A percentile compares a stretch with the other conserved stretches of the same genome.
Evolutionary conservation across 495 filamentous ascomycete genomes (phyloP).

Genomic region (Astrocystis sublimbata): DNA sequence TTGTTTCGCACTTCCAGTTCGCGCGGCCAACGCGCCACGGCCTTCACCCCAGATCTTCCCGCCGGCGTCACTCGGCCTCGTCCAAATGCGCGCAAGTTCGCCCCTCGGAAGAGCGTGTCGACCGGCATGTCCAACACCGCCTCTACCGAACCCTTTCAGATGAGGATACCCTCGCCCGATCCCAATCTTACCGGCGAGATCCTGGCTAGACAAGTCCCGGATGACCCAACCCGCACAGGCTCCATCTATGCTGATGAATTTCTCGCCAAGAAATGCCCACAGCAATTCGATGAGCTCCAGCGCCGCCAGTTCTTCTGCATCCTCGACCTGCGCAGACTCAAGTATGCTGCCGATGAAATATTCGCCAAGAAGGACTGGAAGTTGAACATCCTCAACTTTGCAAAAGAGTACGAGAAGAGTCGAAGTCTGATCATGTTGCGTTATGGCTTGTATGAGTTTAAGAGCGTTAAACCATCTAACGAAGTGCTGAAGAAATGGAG

Average conservation of each 20-base stretch:
- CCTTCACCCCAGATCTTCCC: constrained; percentile 41
- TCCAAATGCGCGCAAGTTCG: constrained; percentile 28
- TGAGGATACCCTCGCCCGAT: constrained; percentile 49
- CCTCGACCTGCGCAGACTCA: constrained; percentile 52
- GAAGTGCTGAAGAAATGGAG: constrained; percentile 52
- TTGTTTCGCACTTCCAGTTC: constrained; percentile 44
- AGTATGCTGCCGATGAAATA: constrained; percentile 54
- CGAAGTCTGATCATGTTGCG: constrained; percentile 54
- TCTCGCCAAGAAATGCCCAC: constrained; percentile 49
- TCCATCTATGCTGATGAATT: constrained; percentile 54
- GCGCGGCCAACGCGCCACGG: constrained; percentile 29
- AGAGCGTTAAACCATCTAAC: constrained; percentile 51
- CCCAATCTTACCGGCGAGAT: constrained; percentile 48
- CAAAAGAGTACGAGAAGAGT: constrained; percentile 57
- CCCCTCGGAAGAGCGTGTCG: constrained; percentile 24
- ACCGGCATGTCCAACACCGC: constrained; percentile 39
- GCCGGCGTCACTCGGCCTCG: constrained; percentile 22
- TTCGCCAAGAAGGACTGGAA: constrained; percentile 56
- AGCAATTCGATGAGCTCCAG: constrained; percentile 49
- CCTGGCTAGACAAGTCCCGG: constrained; percentile 45
- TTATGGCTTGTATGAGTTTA: constrained; percentile 55
- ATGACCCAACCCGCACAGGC: constrained; percentile 40
- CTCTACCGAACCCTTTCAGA: constrained; percentile 46
- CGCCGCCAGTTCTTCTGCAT: constrained; percentile 55
- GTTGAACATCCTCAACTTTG: constrained; percentile 53